These are phyloP conservation scores for Elaeis oleifera DNA, from an alignment of 202 grass and related monocot species.

Conservation along the genomic window DNA sequence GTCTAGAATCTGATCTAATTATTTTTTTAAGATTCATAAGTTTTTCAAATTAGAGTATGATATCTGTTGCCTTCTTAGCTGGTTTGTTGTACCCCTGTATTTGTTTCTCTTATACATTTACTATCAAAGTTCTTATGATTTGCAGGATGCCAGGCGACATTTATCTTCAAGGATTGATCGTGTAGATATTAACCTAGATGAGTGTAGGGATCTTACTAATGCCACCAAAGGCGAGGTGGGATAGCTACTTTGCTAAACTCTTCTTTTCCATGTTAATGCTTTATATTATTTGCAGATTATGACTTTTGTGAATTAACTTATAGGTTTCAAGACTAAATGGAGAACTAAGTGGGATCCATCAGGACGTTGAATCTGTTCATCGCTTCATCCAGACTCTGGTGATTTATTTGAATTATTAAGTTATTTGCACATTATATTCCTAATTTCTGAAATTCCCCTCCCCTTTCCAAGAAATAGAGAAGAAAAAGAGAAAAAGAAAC, in stretches of 20 bases:
- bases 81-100: neutral
- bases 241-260: neutral
- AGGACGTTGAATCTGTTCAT: neutral
- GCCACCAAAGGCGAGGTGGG: conserved; percentile 61
- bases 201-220: conserved; percentile 66
- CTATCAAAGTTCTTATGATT: conserved; percentile 18
- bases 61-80: neutral
- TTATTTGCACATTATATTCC: neutral
- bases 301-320: neutral
- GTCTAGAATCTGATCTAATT: too few relatives aligned
- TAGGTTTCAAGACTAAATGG: conserved; percentile 42
- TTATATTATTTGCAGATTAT: neutral
- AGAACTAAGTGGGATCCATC: neutral
- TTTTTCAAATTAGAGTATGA: too few relatives aligned
- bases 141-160: conserved; percentile 70
- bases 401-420: neutral
- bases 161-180: conserved; percentile 76
- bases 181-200: conserved; percentile 69
- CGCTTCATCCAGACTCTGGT: neutral
- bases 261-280: neutral
- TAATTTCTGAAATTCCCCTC: neutral
- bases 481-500: too few relatives aligned
- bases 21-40: too few relatives aligned
- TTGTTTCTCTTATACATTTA: neutral
- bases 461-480: too few relatives aligned